Conservation (phyloP, 2,329 filamentous ascomycete genomes). For the Lachnellula hyalina region DNA sequence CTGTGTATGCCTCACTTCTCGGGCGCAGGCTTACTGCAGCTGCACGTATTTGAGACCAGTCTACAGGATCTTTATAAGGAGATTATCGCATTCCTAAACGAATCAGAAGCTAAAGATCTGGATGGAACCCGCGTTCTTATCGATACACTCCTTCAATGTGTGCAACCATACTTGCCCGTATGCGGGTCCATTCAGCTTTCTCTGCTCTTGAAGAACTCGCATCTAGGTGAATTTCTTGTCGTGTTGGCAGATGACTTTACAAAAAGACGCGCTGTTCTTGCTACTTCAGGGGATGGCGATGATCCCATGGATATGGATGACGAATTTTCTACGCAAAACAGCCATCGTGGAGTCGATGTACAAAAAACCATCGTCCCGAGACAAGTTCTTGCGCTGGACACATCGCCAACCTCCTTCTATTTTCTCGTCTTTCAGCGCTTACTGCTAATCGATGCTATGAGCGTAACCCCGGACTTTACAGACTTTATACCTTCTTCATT, state of each 20-base stretch:
- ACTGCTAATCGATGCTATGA: slow-evolving; percentile 21
- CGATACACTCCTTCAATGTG: slow-evolving; percentile 23
- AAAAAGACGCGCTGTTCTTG: slow-evolving; percentile 6
- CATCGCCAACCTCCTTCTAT: slow-evolving; percentile 25
- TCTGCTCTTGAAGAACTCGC: slow-evolving; percentile 16
- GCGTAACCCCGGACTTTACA: slow-evolving; percentile 10
- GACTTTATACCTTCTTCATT: slow-evolving; percentile 47
- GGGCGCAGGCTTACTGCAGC: slow-evolving; percentile 12
- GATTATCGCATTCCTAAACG: slow-evolving; percentile 19
- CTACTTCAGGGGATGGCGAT: slow-evolving; percentile 36
- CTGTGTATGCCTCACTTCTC: slow-evolving; percentile 23
- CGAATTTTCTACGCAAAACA: slow-evolving; percentile 56
- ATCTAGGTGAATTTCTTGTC: slow-evolving; percentile 24
- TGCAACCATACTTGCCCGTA: slow-evolving; percentile 27
- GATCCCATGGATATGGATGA: slow-evolving; percentile 65
- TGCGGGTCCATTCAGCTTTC: slow-evolving; percentile 15
- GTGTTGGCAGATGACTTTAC: slow-evolving; percentile 19
- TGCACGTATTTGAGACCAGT: slow-evolving; percentile 15
- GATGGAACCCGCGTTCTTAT: slow-evolving; percentile 15
- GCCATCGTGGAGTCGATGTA: slow-evolving; percentile 37
- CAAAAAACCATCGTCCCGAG: slow-evolving; percentile 37
- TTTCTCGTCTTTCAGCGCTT: slow-evolving; percentile 19
- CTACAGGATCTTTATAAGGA: slow-evolving; percentile 15
- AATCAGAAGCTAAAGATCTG: slow-evolving; percentile 10
- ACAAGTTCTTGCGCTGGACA: slow-evolving; percentile 26